These are phyloP conservation scores for Sporothrix variecibatus DNA, from an alignment of 2,329 filamentous ascomycete genomes.

Conservation along the genomic window DNA sequence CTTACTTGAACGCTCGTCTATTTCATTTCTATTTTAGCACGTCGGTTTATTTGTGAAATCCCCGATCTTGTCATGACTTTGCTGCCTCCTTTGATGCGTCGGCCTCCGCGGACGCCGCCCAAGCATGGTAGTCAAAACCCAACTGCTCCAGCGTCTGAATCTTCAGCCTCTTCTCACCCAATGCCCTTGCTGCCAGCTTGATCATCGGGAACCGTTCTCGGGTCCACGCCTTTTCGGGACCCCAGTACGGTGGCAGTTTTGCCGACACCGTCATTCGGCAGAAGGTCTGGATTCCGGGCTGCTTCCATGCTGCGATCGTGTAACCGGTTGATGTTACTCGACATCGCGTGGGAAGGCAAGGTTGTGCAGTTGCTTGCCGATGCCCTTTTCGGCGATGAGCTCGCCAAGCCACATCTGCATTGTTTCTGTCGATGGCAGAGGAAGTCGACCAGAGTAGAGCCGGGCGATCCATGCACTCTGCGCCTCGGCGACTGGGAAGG, in stretches of 20 bases:
- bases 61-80: not conserved
- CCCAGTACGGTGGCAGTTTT: conserved; percentile 46
- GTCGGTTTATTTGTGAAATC: not conserved
- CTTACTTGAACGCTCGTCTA: not conserved
- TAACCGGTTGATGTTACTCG: conserved; percentile 62
- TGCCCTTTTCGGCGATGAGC: not conserved
- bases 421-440: conserved; percentile 46
- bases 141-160: conserved; percentile 42
- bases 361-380: conserved; percentile 37
- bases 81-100: not conserved
- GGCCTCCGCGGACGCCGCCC: conserved; percentile 30
- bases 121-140: conserved; percentile 43
- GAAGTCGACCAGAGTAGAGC: conserved; percentile 63
- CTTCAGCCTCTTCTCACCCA: conserved; percentile 41
- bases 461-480: conserved; percentile 68
- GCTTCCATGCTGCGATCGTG: conserved; percentile 51
- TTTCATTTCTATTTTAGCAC: not conserved
- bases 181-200: conserved; percentile 42
- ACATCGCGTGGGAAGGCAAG: conserved; percentile 55
- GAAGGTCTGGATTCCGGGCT: conserved; percentile 34
- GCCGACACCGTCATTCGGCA: conserved; percentile 41
- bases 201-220: conserved; percentile 45
- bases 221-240: conserved; percentile 44
- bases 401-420: not conserved
- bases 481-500: conserved; percentile 70